These are phyloP conservation scores for Lagenidium giganteum DNA, from an alignment of 352 stramenopile genomes.

Conservation along the genomic window DNA sequence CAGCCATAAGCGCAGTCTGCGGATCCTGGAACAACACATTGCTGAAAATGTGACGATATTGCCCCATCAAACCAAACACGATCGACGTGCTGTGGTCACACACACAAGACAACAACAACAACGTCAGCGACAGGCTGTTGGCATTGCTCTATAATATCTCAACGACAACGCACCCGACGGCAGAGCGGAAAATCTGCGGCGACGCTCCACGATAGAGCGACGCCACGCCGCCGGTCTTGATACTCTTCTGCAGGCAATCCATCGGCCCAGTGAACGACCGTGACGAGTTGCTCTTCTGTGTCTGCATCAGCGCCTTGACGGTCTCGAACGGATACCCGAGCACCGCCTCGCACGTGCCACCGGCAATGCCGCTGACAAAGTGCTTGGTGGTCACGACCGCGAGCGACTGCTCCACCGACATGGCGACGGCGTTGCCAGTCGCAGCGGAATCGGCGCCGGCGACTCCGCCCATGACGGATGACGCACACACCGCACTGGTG, in stretches of 20 bases:
- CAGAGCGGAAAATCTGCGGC: constrained; percentile 65
- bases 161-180: constrained; percentile 36
- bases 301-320: constrained; percentile 70
- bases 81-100: constrained; percentile 45
- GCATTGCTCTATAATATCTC: not conserved
- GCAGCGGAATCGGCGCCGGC: too few relatives aligned
- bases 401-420: constrained; percentile 38
- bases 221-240: constrained; percentile 38
- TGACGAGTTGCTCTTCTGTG: constrained; percentile 27
- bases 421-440: too few relatives aligned
- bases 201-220: constrained; percentile 65
- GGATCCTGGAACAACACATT: constrained; percentile 47
- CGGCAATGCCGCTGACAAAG: constrained; percentile 57
- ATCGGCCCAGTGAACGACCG: constrained; percentile 32
- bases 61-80: constrained; percentile 68
- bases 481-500: too few relatives aligned
- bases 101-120: too few relatives aligned
- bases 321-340: constrained; percentile 67
- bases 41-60: constrained; percentile 70
- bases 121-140: not conserved
- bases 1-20: constrained; percentile 40
- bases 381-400: constrained; percentile 51
- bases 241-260: constrained; percentile 51
- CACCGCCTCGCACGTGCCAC: constrained; percentile 47
- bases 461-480: too few relatives aligned